A percentile compares a stretch with the other conserved stretches of the same genome.
These are phyloP conservation scores for Adenanthera pavonina DNA, from an alignment of 306 rosid species.

Conservation along the genomic window DNA sequence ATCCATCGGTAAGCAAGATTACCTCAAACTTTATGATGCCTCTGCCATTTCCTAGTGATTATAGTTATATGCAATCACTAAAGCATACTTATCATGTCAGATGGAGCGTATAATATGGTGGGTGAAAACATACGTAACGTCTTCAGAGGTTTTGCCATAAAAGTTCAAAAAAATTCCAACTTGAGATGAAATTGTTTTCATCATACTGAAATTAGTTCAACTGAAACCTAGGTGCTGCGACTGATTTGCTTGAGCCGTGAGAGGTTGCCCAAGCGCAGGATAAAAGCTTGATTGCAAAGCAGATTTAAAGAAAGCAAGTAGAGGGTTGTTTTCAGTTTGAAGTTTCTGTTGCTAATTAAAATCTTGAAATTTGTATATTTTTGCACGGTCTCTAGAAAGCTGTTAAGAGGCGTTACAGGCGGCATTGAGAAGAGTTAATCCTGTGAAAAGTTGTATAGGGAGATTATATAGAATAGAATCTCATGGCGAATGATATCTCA, in stretches of 20 bases:
- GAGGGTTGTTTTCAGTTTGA: neutral
- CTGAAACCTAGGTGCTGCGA: neutral
- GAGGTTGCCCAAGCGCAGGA: neutral
- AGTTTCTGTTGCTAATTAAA: neutral
- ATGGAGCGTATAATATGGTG: constrained; percentile 15
- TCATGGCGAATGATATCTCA: no score
- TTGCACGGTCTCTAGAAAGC: no score
- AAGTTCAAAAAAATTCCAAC: neutral
- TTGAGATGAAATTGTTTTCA: neutral
- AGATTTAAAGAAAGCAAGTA: neutral
- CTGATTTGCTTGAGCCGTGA: neutral
- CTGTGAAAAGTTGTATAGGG: no score
- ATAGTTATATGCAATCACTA: neutral
- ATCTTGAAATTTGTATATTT: neutral
- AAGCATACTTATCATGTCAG: neutral
- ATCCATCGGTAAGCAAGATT: neutral
- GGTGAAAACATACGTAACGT: neutral
- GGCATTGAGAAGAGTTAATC: no score
- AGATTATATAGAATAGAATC: no score
- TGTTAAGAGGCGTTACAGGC: no score
- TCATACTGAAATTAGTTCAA: neutral
- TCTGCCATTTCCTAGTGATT: constrained; percentile 11
- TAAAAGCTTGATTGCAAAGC: neutral
- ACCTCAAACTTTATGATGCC: neutral
- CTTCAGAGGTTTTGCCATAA: neutral